Base-by-base conservation (phyloP, 495 filamentous ascomycete genomes). In the Neurospora sp. region DNA sequence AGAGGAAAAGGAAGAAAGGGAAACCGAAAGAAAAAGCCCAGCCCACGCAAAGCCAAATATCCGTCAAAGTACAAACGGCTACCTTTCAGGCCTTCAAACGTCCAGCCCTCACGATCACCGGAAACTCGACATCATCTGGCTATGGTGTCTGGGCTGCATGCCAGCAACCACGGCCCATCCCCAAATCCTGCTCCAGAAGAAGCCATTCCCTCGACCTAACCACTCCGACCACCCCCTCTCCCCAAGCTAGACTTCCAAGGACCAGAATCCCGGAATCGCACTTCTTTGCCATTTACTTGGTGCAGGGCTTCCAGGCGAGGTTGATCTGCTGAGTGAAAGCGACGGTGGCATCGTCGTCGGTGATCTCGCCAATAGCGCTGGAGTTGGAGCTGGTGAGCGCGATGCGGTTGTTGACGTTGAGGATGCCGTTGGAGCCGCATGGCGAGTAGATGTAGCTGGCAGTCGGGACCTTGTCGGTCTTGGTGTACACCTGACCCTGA, bases 341-440 rank as follows among this genome's bases (percentile, higher is more conserved):
- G 71, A 88, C 82, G 44, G 87, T 88, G 74, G 87, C 87, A 74
- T 88, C 86, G 77, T 88, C 87, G 80, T 88, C 84, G 46, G 85
- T 85, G 77, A 88, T 80, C 76, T 84, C 81, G 72, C 86, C 86
- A 18, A 74, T 75, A 71, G 85, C 86, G n/a, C 73, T 79, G 72
- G 76, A 11, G 80, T 85, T 83, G 77, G 77, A 80, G 77, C 79
- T 80, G 72, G 84, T 85, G 41, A 88, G 80, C 14, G 84, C 83
- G 60, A 88, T 85, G 77, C 87, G 85, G 85, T 88, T 88, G 83
- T 88, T 88, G 80, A 88, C 81, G 83, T 88, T 88, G 80, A 88
- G 83, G 78, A 88, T 86, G 71, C 87, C 87, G 74, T 74, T 85
- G 78, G 82, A 84, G 76, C 87, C 86, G 82, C 87, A 88, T 1